phyloP scores from a whole-genome alignment of 169 alveolate species.

The Plasmodium falciparum region DNA sequence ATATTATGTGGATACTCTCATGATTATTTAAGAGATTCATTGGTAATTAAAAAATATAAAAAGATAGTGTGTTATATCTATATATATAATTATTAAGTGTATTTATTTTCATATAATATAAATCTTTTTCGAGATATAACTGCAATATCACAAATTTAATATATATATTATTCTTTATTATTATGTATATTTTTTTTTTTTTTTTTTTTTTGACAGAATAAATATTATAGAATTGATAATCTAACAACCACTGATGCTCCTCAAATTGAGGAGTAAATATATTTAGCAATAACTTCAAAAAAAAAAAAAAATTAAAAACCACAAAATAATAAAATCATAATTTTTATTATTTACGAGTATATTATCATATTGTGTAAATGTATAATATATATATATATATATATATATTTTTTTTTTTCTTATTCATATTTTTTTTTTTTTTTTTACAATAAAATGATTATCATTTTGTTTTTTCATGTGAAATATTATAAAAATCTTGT shows the following conservation, averaged over 20 bases:
- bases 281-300: background rate
- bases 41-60: conserved; percentile 25
- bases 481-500: too few species aligned
- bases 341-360: too few species aligned
- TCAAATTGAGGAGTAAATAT: conserved; percentile 55
- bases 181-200: background rate
- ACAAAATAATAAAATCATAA: too few species aligned
- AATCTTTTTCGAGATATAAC: too few species aligned
- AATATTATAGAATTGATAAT: conserved; percentile 67
- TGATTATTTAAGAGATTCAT: conserved; percentile 72
- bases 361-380: too few species aligned
- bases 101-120: background rate
- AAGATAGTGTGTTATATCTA: background rate
- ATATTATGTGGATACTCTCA: conserved; percentile 74
- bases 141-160: background rate
- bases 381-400: too few species aligned
- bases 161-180: background rate
- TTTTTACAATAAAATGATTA: too few species aligned
- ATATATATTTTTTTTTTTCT: too few species aligned
- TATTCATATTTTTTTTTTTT: background rate
- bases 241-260: conserved; percentile 68
- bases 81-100: background rate
- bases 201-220: conserved; percentile 22
- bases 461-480: too few species aligned
- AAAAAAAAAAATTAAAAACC: background rate